Percentiles rank a stretch among this genome's conserved stretches.
Evolutionary conservation across 371 early-diverging fungal species (phyloP).

Genomic region (Apophysomyces sp.): DNA sequence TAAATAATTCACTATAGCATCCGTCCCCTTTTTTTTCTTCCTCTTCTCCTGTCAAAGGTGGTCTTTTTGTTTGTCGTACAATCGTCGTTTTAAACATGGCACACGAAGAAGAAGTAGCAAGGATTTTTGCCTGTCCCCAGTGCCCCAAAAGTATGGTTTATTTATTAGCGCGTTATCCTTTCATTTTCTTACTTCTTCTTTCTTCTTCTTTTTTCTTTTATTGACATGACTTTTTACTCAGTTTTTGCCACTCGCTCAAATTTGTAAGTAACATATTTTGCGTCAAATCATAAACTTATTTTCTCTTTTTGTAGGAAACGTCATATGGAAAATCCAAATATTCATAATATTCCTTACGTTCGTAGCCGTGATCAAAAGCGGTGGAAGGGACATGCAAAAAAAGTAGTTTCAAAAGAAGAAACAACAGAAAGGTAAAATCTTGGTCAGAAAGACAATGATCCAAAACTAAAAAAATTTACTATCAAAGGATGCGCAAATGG

Average conservation of each 20-base stretch:
- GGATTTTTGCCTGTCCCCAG: conserved; percentile 44
- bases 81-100: conserved; percentile 15
- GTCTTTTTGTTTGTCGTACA: conserved; percentile 10
- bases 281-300: background rate
- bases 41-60: conserved; percentile 4
- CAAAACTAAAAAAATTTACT: background rate
- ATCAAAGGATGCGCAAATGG: conserved; percentile 62
- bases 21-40: conserved; percentile 11
- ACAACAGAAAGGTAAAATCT: conserved; percentile 48
- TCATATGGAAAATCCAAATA: conserved; percentile 12
- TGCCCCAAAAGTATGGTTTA: conserved; percentile 43
- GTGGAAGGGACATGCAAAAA: conserved; percentile 59
- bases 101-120: conserved; percentile 27
- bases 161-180: background rate
- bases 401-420: conserved; percentile 50
- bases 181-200: conserved; percentile 5
- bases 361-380: conserved; percentile 56
- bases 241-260: conserved; percentile 53
- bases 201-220: conserved; percentile 2
- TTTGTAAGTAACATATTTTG: conserved; percentile 28
- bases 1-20: conserved; percentile 2
- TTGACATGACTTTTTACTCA: conserved; percentile 9
- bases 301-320: conserved; percentile 22
- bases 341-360: conserved; percentile 50
- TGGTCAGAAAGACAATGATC: conserved; percentile 23